Evolutionary conservation across 345 rosid genomes (phyloP).

Genomic region (Odontarrhena argentea): DNA sequence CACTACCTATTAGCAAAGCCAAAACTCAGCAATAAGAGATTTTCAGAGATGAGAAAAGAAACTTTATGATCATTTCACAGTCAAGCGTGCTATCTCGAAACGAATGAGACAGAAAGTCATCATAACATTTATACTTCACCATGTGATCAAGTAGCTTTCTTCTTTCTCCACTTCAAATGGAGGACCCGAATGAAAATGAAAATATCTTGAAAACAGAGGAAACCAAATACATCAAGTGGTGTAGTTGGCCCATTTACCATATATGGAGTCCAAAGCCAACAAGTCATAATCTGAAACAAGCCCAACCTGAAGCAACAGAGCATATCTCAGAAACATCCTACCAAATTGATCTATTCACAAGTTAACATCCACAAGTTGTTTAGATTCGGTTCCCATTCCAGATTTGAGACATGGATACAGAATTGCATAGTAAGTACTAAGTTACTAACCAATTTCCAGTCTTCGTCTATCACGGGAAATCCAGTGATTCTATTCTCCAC

Average conservation of each 20-base stretch:
- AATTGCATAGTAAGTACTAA: slow-evolving; percentile 29
- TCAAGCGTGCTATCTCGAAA: slow-evolving; percentile 32
- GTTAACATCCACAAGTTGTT: background rate
- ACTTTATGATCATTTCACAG: slow-evolving; percentile 37
- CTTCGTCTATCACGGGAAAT: slow-evolving; percentile 87
- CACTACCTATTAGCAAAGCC: slow-evolving; percentile 49
- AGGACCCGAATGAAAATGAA: background rate
- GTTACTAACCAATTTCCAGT: slow-evolving; percentile 80
- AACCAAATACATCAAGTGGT: slow-evolving; percentile 19
- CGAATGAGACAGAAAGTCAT: slow-evolving; percentile 31
- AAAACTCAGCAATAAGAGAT: slow-evolving; percentile 19
- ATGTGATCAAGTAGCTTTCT: slow-evolving; percentile 35
- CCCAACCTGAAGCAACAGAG: slow-evolving; percentile 72
- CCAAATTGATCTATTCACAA: background rate
- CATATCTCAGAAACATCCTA: slow-evolving; percentile 22
- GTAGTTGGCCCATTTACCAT: slow-evolving; percentile 54
- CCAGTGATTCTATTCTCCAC: slow-evolving; percentile 83
- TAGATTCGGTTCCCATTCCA: background rate
- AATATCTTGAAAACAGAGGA: slow-evolving; percentile 25
- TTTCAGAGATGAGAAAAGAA: slow-evolving; percentile 19
- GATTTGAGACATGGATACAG: slow-evolving; percentile 10
- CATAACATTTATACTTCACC: slow-evolving; percentile 30
- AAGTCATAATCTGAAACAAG: slow-evolving; percentile 95
- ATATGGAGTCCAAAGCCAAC: slow-evolving; percentile 89
- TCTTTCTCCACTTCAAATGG: slow-evolving; percentile 18